Base-by-base conservation (phyloP, 2,329 filamentous ascomycete genomes). In the Uncinocarpus reesii region DNA sequence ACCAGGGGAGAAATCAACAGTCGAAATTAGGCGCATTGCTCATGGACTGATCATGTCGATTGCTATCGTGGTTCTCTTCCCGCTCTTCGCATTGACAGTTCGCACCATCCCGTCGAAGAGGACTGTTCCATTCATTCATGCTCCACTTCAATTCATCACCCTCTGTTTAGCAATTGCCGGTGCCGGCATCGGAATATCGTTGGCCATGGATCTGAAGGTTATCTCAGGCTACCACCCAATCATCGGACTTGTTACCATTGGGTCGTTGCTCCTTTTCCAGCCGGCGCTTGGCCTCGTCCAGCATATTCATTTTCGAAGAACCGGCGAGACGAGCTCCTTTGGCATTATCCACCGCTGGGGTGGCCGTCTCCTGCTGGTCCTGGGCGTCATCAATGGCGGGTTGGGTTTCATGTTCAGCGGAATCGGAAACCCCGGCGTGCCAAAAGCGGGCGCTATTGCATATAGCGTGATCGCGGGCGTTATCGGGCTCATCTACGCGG, bases 361-460 rank as follows among this genome's bases (percentile, higher is more conserved):
- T 21, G 76, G 76, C 15, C 67, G 76, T 3, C 54, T 65, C 23
- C 64, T 71, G 18, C 69, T 79, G 10, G 63, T 69, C 0, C 60
- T 78, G 0, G 76, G 73, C 2, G 73, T 78, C 48, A 65, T 79
- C 58, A 79, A 78, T 56, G 76, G 73, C n/a, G 76, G 75, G 0
- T 59, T 79, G 1, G 76, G 76, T 0, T 67, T 78, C 31, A 60
- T 64, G 49, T 61, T 76, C 15, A 70, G 72, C 2, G 63, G 68
- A 18, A 62, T 66, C 28, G 67, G 63, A 38, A 57, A 53, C 3
- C 55, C 61, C 18, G 62, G 62, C n/a, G 59, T 58, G 6, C 52
- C 54, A 3, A 50, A 36, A 35, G 43, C 51, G 1, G 54, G 37
- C 8, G 52, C 42, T 5, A 73, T 77, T 52, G 73, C 66, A 0